Conservation (phyloP, 305 asterid species). For the Ilex paraguariensis region DNA sequence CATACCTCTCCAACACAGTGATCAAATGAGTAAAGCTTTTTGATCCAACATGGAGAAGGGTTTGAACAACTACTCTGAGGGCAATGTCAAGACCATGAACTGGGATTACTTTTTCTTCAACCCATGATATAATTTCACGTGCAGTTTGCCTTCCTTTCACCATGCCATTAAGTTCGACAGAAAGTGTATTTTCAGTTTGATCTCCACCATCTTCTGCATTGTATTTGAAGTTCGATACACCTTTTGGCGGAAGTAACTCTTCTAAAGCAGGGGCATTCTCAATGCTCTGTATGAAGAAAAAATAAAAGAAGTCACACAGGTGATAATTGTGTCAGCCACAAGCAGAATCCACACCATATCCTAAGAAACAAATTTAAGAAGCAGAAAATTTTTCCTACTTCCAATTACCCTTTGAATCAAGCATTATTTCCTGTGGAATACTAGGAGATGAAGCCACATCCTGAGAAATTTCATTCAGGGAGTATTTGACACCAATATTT, state of each 20-base stretch:
- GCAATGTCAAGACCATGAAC: slow-evolving; percentile 66
- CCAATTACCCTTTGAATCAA: too few relatives aligned
- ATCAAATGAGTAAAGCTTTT: slow-evolving; percentile 96
- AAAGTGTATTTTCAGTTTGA: slow-evolving; percentile 63
- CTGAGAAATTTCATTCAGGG: too few relatives aligned
- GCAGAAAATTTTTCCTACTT: too few relatives aligned
- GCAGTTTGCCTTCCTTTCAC: slow-evolving; percentile 68
- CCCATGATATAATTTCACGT: slow-evolving; percentile 80
- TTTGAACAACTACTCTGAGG: slow-evolving; percentile 74
- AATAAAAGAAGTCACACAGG: not conserved
- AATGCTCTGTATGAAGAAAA: slow-evolving; percentile 58
- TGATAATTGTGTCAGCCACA: not conserved
- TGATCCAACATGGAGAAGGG: slow-evolving; percentile 91
- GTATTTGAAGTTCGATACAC: slow-evolving; percentile 64
- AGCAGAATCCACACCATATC: not conserved
- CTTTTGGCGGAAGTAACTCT: slow-evolving; percentile 95
- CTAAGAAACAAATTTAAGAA: not conserved
- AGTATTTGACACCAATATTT: too few relatives aligned
- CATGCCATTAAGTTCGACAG: slow-evolving; percentile 73
- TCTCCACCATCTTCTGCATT: slow-evolving; percentile 59
- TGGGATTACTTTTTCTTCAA: slow-evolving; percentile 71
- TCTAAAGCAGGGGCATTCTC: slow-evolving; percentile 95
- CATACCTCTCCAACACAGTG: slow-evolving; percentile 95
- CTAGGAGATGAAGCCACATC: too few relatives aligned
- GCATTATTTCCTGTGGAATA: too few relatives aligned